Evolutionary conservation across 345 rosid genomes (phyloP).

Genomic region (Eucalyptus shirleyi): DNA sequence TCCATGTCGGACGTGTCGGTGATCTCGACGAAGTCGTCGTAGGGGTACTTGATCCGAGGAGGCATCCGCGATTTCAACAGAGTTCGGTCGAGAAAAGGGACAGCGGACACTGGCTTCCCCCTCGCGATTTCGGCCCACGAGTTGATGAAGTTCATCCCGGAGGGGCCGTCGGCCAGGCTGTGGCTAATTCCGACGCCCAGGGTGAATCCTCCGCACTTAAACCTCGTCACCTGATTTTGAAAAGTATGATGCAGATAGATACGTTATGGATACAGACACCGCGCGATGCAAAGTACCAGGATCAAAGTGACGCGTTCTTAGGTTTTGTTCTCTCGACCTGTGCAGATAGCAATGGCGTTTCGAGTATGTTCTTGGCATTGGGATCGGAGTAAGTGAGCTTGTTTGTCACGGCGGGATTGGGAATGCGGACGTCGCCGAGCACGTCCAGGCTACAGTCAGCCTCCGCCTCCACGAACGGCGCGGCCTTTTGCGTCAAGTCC

Average conservation of each 20-base stretch:
- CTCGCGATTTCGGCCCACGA: constrained; percentile 17
- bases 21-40: constrained; percentile 12
- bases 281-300: not conserved
- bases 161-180: constrained; percentile 12
- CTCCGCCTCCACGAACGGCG: constrained; percentile 8
- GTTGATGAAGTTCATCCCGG: constrained; percentile 19
- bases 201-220: constrained; percentile 19
- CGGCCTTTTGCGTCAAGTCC: not conserved
- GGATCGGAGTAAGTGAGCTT: constrained; percentile 3
- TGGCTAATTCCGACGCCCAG: constrained; percentile 13
- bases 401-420: not conserved
- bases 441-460: not conserved
- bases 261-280: not conserved
- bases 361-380: not conserved
- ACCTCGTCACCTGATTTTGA: constrained; percentile 13
- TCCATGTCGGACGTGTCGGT: constrained; percentile 5
- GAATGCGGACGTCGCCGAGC: constrained; percentile 7
- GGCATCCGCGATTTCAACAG: constrained; percentile 10
- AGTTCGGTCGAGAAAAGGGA: constrained; percentile 5
- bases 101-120: not conserved
- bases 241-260: not conserved
- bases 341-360: not conserved
- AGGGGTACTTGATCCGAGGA: not conserved
- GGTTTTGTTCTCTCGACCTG: not conserved
- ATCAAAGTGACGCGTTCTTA: not conserved